Evolutionary conservation across 805 yeast species (phyloP).

Genomic region (Schwanniomyces vanrijiae): DNA sequence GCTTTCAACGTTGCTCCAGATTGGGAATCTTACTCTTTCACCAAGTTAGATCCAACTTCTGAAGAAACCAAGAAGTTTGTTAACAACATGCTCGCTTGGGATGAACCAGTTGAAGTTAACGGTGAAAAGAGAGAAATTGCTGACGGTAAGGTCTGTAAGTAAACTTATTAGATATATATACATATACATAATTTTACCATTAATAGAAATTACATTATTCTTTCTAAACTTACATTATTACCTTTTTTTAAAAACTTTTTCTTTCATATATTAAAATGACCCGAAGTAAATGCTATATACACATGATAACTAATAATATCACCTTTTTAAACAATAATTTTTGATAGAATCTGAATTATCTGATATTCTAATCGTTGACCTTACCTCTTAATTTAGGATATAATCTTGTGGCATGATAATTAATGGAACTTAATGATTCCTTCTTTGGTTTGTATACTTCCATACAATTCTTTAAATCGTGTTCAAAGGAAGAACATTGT

Average conservation of each 20-base stretch:
- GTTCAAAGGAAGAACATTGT: constrained; percentile 63
- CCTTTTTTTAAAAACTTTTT: not conserved
- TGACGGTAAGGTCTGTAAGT: constrained; percentile 98
- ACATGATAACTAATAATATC: constrained; percentile 1
- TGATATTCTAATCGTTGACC: constrained; percentile 29
- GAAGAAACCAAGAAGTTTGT: constrained; percentile 77
- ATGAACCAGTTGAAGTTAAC: constrained; percentile 78
- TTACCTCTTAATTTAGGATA: constrained; percentile 54
- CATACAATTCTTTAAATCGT: constrained; percentile 76
- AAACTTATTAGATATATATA: constrained; percentile 22
- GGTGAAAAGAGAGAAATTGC: constrained; percentile 86
- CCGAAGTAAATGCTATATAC: not conserved
- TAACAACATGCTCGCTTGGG: constrained; percentile 97
- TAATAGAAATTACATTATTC: not conserved
- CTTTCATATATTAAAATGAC: constrained; percentile 1
- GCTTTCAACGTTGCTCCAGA: constrained; percentile 99
- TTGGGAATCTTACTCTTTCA: constrained; percentile 91
- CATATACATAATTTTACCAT: not conserved
- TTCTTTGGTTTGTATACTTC: constrained; percentile 41
- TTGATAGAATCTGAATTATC: not conserved
- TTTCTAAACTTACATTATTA: not conserved
- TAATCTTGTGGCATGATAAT: constrained; percentile 57
- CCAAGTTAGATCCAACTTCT: constrained; percentile 76
- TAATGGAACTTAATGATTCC: constrained; percentile 45
- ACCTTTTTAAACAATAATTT: not conserved